Evolutionary conservation across 345 rosid genomes (phyloP).

Genomic region (Noccaea caerulescens): DNA sequence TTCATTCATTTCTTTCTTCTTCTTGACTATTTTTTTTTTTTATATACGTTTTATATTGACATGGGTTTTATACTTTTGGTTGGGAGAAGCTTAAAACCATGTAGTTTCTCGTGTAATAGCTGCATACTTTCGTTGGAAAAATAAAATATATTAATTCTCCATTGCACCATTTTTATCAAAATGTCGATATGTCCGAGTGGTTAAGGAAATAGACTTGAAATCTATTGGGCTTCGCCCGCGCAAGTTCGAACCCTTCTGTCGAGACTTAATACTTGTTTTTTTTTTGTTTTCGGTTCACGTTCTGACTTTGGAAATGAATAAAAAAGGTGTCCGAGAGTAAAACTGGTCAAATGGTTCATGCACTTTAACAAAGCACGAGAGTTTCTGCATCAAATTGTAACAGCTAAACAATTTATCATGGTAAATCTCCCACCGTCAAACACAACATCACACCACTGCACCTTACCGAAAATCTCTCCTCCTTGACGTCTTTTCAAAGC

Average conservation of each 20-base stretch:
- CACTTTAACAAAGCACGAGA: no score
- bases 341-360: no score
- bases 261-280: constrained; percentile 20
- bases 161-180: no score
- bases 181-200: constrained; percentile 98
- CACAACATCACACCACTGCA: no score
- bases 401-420: no score
- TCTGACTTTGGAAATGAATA: no score
- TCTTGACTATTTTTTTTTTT: constrained; percentile 19
- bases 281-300: no score
- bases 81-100: constrained; percentile 31
- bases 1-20: constrained; percentile 36
- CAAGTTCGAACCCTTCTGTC: constrained; percentile 91
- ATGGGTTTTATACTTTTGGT: constrained; percentile 36
- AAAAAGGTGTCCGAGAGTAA: no score
- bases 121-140: constrained; percentile 22
- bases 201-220: constrained; percentile 98
- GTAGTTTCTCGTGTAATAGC: constrained; percentile 36
- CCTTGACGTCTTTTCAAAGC: no score
- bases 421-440: no score
- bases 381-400: no score
- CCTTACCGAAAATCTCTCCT: no score
- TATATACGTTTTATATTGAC: constrained; percentile 14
- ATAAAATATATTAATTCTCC: constrained; percentile 13
- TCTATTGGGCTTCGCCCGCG: constrained; percentile 82